phyloP scores from a whole-genome alignment of 2,329 filamentous ascomycete genomes.

The Fusarium gaditjirri region DNA sequence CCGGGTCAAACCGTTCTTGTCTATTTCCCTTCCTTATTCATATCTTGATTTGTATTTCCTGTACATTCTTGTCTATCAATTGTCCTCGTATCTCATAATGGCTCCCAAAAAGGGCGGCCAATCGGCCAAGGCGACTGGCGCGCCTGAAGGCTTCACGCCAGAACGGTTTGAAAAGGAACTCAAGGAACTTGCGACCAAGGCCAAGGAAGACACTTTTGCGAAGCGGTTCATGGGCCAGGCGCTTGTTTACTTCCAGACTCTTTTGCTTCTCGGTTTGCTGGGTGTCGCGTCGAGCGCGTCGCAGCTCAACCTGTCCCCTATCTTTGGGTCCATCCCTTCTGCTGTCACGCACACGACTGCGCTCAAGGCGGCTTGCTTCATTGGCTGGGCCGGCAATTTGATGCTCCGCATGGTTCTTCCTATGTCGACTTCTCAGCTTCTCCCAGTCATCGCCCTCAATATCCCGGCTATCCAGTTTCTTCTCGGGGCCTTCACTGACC shows the following conservation, averaged over 20 bases:
- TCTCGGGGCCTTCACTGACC: slow-evolving; percentile 73
- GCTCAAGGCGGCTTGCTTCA: slow-evolving; percentile 72
- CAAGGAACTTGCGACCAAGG: slow-evolving; percentile 59
- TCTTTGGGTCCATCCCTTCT: slow-evolving; percentile 87
- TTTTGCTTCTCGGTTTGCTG: slow-evolving; percentile 48
- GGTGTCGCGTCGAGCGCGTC: slow-evolving; percentile 77
- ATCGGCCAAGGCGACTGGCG: slow-evolving; percentile 35
- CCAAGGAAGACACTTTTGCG: slow-evolving; percentile 46
- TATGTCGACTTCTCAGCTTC: slow-evolving; percentile 61
- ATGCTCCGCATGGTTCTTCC: slow-evolving; percentile 59
- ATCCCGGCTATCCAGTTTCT: slow-evolving; percentile 78
- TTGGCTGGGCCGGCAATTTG: slow-evolving; percentile 77
- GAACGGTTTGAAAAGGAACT: slow-evolving; percentile 66
- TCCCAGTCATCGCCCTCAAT: slow-evolving; percentile 80
- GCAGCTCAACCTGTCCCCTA: slow-evolving; percentile 81
- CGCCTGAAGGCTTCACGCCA: slow-evolving; percentile 55
- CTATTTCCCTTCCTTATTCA: background rate
- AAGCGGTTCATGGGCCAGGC: slow-evolving; percentile 52
- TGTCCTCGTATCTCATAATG: slow-evolving; percentile 24
- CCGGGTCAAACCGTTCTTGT: background rate
- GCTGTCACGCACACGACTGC: slow-evolving; percentile 76
- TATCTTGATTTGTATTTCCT: background rate
- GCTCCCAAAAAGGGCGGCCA: slow-evolving; percentile 33
- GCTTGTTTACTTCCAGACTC: slow-evolving; percentile 51
- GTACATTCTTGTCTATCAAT: slow-evolving; percentile 17